These are phyloP conservation scores for Corynespora cassiicola DNA, from an alignment of 2,329 filamentous ascomycete species.

Conservation along the genomic window DNA sequence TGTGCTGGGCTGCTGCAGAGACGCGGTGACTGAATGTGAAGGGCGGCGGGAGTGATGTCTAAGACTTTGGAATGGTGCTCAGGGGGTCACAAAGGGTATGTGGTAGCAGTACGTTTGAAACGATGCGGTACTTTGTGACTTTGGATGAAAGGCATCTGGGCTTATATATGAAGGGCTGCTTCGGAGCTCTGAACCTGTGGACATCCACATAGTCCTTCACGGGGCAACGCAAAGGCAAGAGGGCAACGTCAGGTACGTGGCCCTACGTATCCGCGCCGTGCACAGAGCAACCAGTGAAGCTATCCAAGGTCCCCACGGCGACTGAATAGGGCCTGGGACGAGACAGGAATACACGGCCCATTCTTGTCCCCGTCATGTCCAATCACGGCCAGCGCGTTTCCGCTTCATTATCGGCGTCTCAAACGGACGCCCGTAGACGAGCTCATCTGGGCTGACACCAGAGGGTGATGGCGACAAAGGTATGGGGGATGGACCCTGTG, in stretches of 20 bases:
- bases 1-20: slow-evolving; percentile 1
- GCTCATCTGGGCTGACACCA: slow-evolving; percentile 28
- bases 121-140: slow-evolving; percentile 12
- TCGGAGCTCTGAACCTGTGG: slow-evolving; percentile 9
- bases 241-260: slow-evolving; percentile 41
- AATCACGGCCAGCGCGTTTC: slow-evolving; percentile 24
- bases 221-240: slow-evolving; percentile 37
- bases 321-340: slow-evolving; percentile 35
- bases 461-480: slow-evolving; percentile 21
- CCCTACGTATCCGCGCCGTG: slow-evolving; percentile 30
- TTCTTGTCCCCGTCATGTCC: slow-evolving; percentile 26
- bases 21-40: slow-evolving; percentile 21
- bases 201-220: slow-evolving; percentile 21
- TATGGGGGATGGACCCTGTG: slow-evolving; percentile 20
- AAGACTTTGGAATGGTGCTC: slow-evolving; percentile 22
- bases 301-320: slow-evolving; percentile 33
- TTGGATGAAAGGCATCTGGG: slow-evolving; percentile 19
- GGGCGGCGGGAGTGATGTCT: slow-evolving; percentile 26
- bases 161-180: slow-evolving; percentile 18
- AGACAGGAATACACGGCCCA: slow-evolving; percentile 23
- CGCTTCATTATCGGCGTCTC: slow-evolving; percentile 41
- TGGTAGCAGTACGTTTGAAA: slow-evolving; percentile 22
- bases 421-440: slow-evolving; percentile 29
- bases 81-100: slow-evolving; percentile 13
- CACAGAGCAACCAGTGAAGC: slow-evolving; percentile 42